A percentile compares a stretch with the other conserved stretches of the same genome.
phyloP scores from a whole-genome alignment of 2,329 filamentous ascomycete genomes.

The Penicillium janthinellum region DNA sequence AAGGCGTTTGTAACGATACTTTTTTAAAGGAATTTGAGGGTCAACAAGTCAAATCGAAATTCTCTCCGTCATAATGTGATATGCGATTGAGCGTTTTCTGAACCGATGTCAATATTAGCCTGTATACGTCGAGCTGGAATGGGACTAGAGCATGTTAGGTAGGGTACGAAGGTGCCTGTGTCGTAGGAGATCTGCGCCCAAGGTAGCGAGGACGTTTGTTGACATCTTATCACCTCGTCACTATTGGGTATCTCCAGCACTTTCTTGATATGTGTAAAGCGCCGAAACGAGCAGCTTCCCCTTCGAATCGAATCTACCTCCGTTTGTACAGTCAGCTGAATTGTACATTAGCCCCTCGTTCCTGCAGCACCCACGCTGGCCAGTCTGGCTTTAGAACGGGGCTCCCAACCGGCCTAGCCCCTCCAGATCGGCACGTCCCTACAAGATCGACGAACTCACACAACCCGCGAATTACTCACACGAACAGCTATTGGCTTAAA shows the following conservation, averaged over 20 bases:
- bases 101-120: not conserved
- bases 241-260: not conserved
- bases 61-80: not conserved
- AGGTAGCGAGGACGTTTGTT: not conserved
- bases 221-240: not conserved
- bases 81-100: not conserved
- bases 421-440: slow-evolving; percentile 23
- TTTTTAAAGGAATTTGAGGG: slow-evolving; percentile 19
- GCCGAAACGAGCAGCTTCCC: slow-evolving; percentile 4
- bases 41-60: slow-evolving; percentile 16
- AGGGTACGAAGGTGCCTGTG: too few species aligned
- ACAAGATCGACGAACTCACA: slow-evolving; percentile 19
- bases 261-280: slow-evolving; percentile 17
- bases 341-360: slow-evolving; percentile 34
- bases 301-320: not conserved
- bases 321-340: slow-evolving; percentile 28
- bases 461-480: not conserved
- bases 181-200: not conserved
- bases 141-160: not conserved
- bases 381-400: slow-evolving; percentile 15
- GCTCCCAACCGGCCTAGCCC: slow-evolving; percentile 6
- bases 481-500: not conserved
- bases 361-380: slow-evolving; percentile 31
- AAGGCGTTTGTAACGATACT: slow-evolving; percentile 29
- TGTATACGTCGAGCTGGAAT: not conserved